Evolutionary conservation across 2,329 filamentous ascomycete genomes (phyloP).

Genomic region (Colletotrichum incanum): DNA sequence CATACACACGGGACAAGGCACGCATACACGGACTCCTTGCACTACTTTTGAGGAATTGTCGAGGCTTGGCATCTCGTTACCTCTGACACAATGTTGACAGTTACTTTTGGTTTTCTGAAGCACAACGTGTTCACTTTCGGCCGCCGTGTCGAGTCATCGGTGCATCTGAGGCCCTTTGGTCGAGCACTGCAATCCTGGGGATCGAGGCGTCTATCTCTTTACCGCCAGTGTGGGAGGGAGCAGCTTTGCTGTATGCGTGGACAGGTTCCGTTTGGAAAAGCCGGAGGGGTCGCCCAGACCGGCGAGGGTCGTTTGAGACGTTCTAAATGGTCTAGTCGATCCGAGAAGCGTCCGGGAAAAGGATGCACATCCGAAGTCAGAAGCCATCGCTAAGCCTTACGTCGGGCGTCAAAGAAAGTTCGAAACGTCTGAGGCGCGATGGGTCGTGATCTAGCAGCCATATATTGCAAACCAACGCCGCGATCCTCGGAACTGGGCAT

Average conservation of each 20-base stretch:
- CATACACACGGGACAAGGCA: background rate
- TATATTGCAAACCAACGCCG: background rate
- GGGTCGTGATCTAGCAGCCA: background rate
- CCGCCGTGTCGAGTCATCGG: background rate
- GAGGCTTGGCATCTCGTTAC: constrained; percentile 1
- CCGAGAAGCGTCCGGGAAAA: background rate
- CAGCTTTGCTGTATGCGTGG: background rate
- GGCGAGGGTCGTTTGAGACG: background rate
- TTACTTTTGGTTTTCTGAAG: background rate
- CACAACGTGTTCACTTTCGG: background rate
- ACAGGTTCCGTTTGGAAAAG: background rate
- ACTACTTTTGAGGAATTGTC: background rate
- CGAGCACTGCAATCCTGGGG: background rate
- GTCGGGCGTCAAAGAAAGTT: constrained; percentile 6
- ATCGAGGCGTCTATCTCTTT: background rate
- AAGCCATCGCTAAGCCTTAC: background rate
- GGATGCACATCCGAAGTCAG: background rate
- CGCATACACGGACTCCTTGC: background rate
- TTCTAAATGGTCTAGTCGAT: background rate
- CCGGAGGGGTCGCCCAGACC: background rate
- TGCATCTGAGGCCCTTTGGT: background rate
- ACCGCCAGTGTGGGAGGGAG: background rate
- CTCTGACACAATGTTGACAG: background rate
- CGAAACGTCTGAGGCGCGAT: constrained; percentile 3
- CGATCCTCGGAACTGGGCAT: background rate